These are phyloP conservation scores for Pseudonitzschia pungens DNA, from an alignment of 108 stramenopile species.

Conservation along the genomic window DNA sequence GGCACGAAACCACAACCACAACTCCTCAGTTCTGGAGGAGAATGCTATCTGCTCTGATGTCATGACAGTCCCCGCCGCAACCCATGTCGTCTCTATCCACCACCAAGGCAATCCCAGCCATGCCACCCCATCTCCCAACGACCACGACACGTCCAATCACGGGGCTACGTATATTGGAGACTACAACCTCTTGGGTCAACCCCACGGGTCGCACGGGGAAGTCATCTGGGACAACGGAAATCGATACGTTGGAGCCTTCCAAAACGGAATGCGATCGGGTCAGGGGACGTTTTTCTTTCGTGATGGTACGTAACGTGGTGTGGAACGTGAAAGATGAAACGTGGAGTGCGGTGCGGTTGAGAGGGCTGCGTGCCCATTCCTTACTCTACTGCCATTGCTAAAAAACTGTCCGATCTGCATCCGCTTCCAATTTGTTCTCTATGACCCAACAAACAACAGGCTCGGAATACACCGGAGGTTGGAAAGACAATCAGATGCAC, in stretches of 20 bases:
- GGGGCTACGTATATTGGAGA: conserved; percentile 45
- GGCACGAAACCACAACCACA: not conserved
- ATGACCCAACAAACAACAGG: conserved; percentile 24
- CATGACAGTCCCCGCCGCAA: not conserved
- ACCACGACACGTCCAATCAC: not conserved
- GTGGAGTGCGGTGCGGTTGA: too few species aligned
- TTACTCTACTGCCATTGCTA: too few species aligned
- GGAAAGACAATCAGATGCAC: conserved; percentile 59
- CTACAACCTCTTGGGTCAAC: conserved; percentile 47
- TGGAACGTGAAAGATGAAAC: not conserved
- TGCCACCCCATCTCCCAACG: not conserved
- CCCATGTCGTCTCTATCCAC: not conserved
- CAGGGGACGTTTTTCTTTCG: conserved; percentile 48
- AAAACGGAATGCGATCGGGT: conserved; percentile 54
- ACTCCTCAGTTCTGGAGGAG: not conserved
- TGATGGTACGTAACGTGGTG: conserved; percentile 35
- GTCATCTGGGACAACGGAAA: conserved; percentile 64
- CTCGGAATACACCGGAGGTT: conserved; percentile 64
- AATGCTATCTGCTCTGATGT: not conserved
- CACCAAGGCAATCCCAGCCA: too few species aligned
- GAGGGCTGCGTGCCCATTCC: too few species aligned
- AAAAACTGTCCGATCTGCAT: too few species aligned
- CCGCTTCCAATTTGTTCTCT: too few species aligned
- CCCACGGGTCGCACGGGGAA: conserved; percentile 51
- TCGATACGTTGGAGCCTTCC: conserved; percentile 56